These are phyloP conservation scores for Colletotrichum orchidophilum DNA, from an alignment of 2,329 filamentous ascomycete genomes.

Conservation along the genomic window DNA sequence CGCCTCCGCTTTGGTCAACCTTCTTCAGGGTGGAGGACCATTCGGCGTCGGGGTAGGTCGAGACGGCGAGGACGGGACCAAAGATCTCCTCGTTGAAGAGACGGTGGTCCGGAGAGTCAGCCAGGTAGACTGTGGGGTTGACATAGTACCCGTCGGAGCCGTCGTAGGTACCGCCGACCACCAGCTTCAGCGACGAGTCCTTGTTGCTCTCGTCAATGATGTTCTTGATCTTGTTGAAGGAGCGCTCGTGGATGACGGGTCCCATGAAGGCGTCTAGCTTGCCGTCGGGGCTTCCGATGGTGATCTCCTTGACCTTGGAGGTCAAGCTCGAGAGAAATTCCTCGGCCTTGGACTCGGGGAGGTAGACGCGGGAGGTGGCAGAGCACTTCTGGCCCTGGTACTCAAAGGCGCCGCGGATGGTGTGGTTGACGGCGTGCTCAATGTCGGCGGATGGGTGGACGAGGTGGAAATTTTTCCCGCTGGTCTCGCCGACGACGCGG, in stretches of 20 bases:
- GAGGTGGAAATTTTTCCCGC: slow-evolving; percentile 93
- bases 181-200: slow-evolving; percentile 76
- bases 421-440: slow-evolving; percentile 81
- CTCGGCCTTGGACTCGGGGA: slow-evolving; percentile 78
- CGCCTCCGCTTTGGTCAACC: slow-evolving; percentile 73
- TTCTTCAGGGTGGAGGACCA: slow-evolving; percentile 49
- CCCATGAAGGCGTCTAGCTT: slow-evolving; percentile 77
- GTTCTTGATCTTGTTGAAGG: slow-evolving; percentile 81
- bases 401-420: slow-evolving; percentile 87
- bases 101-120: slow-evolving; percentile 76
- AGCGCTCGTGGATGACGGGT: slow-evolving; percentile 83
- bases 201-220: slow-evolving; percentile 84
- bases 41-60: slow-evolving; percentile 79
- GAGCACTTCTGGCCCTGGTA: slow-evolving; percentile 94
- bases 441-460: slow-evolving; percentile 81
- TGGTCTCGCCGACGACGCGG: slow-evolving; percentile 89
- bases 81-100: slow-evolving; percentile 84
- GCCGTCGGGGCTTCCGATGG: slow-evolving; percentile 75
- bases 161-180: slow-evolving; percentile 82
- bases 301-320: slow-evolving; percentile 73
- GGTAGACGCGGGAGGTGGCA: slow-evolving; percentile 82
- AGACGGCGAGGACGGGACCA: slow-evolving; percentile 77
- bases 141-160: slow-evolving; percentile 83
- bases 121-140: slow-evolving; percentile 83
- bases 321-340: slow-evolving; percentile 60